Conservation (phyloP, 2,329 filamentous ascomycete species). For the Aspergillus sp. region DNA sequence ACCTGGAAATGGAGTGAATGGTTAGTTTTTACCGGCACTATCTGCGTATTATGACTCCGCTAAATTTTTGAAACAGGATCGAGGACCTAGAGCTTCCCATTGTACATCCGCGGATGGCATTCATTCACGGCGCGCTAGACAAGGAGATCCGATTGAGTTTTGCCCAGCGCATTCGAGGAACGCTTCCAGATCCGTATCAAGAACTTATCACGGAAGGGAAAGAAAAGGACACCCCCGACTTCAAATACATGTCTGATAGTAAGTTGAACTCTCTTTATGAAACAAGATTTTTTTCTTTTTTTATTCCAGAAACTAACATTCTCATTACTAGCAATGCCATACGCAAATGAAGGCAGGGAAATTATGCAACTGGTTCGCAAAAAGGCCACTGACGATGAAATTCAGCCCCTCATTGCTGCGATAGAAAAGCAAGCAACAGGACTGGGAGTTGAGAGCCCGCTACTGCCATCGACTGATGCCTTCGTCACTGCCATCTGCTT, state of each 20-base stretch:
- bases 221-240: conserved; percentile 93
- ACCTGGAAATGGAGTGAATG: conserved; percentile 99
- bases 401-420: conserved; percentile 75
- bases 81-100: conserved; percentile 77
- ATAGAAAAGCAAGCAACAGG: conserved; percentile 78
- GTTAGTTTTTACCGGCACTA: conserved; percentile 45
- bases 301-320: conserved; percentile 14
- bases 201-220: conserved; percentile 79
- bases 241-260: conserved; percentile 82
- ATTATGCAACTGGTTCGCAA: conserved; percentile 75
- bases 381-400: conserved; percentile 81
- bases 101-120: conserved; percentile 85
- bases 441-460: conserved; percentile 67
- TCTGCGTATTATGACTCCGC: conserved; percentile 1
- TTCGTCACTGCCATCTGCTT: conserved; percentile 93
- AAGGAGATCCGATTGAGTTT: conserved; percentile 98
- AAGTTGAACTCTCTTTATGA: conserved; percentile 37
- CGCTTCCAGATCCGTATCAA: conserved; percentile 81
- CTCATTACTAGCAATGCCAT: conserved; percentile 65
- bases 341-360: conserved; percentile 79
- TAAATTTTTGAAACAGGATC: conserved; percentile 50
- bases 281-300: not conserved
- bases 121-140: conserved; percentile 85
- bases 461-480: conserved; percentile 86
- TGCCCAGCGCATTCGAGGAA: conserved; percentile 92